phyloP scores from a whole-genome alignment of 176 grass and related monocot genomes.

The Ananas comosus region DNA sequence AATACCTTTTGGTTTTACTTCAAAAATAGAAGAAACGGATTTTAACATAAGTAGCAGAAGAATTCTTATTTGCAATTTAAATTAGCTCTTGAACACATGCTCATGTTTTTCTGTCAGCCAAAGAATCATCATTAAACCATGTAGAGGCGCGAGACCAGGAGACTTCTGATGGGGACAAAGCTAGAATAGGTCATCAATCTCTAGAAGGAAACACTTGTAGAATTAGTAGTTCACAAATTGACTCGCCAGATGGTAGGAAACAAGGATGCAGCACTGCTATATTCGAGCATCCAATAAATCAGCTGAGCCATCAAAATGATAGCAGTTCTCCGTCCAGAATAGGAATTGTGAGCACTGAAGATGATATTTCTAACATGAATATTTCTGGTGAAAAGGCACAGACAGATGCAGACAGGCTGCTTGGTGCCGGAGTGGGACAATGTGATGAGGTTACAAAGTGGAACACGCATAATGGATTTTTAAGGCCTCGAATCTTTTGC shows the following conservation, averaged over 20 bases:
- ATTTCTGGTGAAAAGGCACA: constrained; percentile 19
- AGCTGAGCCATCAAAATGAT: constrained; percentile 6
- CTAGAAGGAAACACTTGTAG: not conserved
- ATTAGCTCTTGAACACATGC: not conserved
- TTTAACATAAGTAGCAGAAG: not conserved
- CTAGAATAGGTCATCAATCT: constrained; percentile 16
- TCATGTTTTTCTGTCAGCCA: constrained; percentile 3
- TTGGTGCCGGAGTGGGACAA: constrained; percentile 17
- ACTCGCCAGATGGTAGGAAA: not conserved
- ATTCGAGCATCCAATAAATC: constrained; percentile 19
- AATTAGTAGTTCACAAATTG: not conserved
- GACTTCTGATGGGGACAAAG: not conserved
- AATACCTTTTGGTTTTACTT: not conserved
- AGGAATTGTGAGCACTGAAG: constrained; percentile 6
- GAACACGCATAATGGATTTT: constrained; percentile 45
- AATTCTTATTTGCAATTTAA: not conserved
- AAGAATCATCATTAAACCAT: constrained; percentile 11
- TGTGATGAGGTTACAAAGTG: constrained; percentile 21
- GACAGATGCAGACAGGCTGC: constrained; percentile 17
- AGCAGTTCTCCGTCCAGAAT: not conserved
- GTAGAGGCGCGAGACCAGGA: constrained; percentile 1
- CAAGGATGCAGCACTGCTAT: constrained; percentile 16
- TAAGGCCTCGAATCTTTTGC: constrained; percentile 83
- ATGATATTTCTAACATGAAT: not conserved
- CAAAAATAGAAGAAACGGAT: not conserved